Conservation (phyloP, 2,329 filamentous ascomycete species). For the Aspergillus tubingensis region DNA sequence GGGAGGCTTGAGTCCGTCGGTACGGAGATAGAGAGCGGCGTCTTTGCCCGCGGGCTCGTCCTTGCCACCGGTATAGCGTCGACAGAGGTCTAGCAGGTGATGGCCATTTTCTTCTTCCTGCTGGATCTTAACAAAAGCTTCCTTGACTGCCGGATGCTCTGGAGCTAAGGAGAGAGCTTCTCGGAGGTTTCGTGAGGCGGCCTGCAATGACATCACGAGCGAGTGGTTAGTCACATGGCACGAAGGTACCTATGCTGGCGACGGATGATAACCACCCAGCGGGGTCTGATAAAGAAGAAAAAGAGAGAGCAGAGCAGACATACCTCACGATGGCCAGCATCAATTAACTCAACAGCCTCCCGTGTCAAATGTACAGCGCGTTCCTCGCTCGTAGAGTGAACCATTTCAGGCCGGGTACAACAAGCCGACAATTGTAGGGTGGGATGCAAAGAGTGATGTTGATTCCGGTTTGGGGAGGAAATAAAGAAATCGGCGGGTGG, state of each 20-base stretch:
- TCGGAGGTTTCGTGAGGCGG: conserved; percentile 50
- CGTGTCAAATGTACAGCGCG: conserved; percentile 49
- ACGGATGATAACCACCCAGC: background rate
- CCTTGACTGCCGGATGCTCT: conserved; percentile 47
- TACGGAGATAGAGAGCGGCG: conserved; percentile 45
- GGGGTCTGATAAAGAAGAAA: background rate
- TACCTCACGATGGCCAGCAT: conserved; percentile 50
- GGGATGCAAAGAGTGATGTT: conserved; percentile 17
- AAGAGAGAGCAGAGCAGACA: conserved; percentile 11
- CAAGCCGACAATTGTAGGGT: conserved; percentile 10
- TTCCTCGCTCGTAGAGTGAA: conserved; percentile 46
- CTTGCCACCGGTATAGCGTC: conserved; percentile 43
- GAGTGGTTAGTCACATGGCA: conserved; percentile 14
- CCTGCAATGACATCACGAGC: conserved; percentile 32
- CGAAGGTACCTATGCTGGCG: background rate
- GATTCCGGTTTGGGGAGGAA: background rate
- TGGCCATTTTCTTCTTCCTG: conserved; percentile 46
- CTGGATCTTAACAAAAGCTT: conserved; percentile 48
- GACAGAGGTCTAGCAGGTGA: conserved; percentile 48
- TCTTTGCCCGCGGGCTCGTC: conserved; percentile 49
- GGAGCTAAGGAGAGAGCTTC: conserved; percentile 52
- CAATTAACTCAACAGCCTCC: conserved; percentile 50
- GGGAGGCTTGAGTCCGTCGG: conserved; percentile 47
- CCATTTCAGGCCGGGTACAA: conserved; percentile 40
- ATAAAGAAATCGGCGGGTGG: background rate